A percentile compares a stretch with the other conserved stretches of the same genome.
Evolutionary conservation across 2,329 filamentous ascomycete genomes (phyloP).

Genomic region (Colletotrichum theobromicola): DNA sequence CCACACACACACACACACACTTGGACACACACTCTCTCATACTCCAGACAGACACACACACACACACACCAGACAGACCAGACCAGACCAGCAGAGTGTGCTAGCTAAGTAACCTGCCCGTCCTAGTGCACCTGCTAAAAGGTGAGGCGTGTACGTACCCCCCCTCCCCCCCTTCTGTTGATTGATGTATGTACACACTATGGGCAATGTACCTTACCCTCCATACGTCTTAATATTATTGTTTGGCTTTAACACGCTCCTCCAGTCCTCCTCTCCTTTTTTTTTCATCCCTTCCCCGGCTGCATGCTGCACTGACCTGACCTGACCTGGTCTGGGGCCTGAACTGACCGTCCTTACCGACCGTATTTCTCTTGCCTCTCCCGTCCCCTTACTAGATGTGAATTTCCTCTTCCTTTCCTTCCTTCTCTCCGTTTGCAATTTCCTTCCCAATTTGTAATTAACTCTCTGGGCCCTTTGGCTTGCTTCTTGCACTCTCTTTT

Average conservation of each 20-base stretch:
- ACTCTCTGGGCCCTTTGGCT: not conserved
- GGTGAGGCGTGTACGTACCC: not conserved
- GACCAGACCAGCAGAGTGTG: not conserved
- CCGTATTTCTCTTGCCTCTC: slow-evolving; percentile 22
- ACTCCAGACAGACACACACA: no score
- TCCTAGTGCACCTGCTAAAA: not conserved
- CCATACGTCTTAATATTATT: slow-evolving; percentile 19
- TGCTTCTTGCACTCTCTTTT: slow-evolving; percentile 5
- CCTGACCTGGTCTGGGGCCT: slow-evolving; percentile 15
- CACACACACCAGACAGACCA: not conserved
- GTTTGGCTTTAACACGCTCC: slow-evolving; percentile 23
- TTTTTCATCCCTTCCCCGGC: slow-evolving; percentile 18
- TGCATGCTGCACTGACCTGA: slow-evolving; percentile 20
- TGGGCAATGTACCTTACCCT: slow-evolving; percentile 10
- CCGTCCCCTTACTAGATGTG: slow-evolving; percentile 13
- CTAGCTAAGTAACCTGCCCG: not conserved
- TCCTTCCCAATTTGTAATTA: slow-evolving; percentile 23
- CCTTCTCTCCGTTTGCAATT: slow-evolving; percentile 18
- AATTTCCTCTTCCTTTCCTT: slow-evolving; percentile 3
- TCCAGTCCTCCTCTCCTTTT: slow-evolving; percentile 14
- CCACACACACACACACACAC: no score
- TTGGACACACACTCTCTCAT: no score
- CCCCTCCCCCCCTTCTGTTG: not conserved
- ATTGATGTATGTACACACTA: not conserved
- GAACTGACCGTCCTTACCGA: slow-evolving; percentile 17